phyloP scores from a whole-genome alignment of 139 green algal genomes.

The Chlorella sp. region DNA sequence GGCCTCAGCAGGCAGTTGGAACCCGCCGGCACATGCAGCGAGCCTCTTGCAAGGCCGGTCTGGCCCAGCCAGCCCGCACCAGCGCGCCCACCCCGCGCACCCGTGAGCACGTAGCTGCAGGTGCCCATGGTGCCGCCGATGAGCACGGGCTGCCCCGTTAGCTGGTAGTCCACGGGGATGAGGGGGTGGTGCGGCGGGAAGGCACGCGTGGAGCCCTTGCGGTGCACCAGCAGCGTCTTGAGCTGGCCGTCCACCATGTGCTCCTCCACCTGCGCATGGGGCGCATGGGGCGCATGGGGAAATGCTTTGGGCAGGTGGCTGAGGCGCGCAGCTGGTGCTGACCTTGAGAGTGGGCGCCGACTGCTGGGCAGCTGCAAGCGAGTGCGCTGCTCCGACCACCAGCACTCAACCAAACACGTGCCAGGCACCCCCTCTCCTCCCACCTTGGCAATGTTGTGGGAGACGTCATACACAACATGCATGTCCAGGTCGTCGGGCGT shows the following conservation, averaged over 20 bases:
- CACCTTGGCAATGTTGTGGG: slow-evolving; percentile 93
- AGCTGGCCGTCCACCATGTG: slow-evolving; percentile 82
- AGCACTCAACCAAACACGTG: background rate
- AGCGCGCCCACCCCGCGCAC: no score
- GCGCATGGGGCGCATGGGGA: no score
- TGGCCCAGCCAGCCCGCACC: no score
- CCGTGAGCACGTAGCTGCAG: slow-evolving; percentile 90
- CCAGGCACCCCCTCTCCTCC: no score
- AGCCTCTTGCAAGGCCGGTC: no score
- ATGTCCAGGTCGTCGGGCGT: slow-evolving; percentile 91
- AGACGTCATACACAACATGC: slow-evolving; percentile 93
- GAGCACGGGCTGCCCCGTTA: slow-evolving; percentile 88
- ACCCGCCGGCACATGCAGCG: no score
- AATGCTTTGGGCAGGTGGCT: background rate
- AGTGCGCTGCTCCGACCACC: background rate
- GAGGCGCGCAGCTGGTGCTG: background rate
- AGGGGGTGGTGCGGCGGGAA: slow-evolving; percentile 92
- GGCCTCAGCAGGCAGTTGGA: no score
- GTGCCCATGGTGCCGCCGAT: slow-evolving; percentile 95
- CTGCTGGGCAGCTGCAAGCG: no score
- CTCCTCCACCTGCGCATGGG: slow-evolving; percentile 75
- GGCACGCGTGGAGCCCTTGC: slow-evolving; percentile 88
- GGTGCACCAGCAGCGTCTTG: slow-evolving; percentile 87
- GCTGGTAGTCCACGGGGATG: slow-evolving; percentile 91
- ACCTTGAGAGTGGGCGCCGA: background rate